Conservation (phyloP, 228 moss, liverwort and hornwort species). For the Sphagnum fallax region DNA sequence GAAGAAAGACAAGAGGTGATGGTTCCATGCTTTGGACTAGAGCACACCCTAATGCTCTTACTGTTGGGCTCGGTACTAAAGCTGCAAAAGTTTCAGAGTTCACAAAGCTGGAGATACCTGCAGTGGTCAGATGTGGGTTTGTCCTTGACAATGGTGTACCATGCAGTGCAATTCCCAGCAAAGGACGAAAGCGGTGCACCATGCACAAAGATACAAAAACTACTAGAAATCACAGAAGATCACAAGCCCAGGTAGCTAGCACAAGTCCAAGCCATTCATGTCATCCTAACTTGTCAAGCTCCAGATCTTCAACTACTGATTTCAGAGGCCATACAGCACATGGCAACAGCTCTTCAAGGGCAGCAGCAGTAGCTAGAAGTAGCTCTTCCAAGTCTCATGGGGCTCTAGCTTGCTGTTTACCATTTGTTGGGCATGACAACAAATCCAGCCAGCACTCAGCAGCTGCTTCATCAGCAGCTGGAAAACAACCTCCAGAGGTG, state of each 20-base stretch:
- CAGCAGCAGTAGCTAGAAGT: too few species aligned
- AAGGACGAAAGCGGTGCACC: conserved; percentile 36
- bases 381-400: conserved; percentile 2
- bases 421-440: conserved; percentile 6
- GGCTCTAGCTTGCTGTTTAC: conserved; percentile 18
- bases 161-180: conserved; percentile 15
- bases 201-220: conserved; percentile 37
- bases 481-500: conserved; percentile 8
- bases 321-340: too few species aligned
- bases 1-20: too few species aligned
- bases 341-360: too few species aligned
- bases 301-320: too few species aligned
- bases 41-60: background rate
- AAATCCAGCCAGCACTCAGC: too few species aligned
- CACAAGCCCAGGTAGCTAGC: too few species aligned
- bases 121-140: conserved; percentile 23
- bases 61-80: conserved; percentile 1
- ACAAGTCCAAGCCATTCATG: too few species aligned
- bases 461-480: background rate
- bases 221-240: background rate
- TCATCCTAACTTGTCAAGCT: too few species aligned
- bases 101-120: conserved; percentile 37
- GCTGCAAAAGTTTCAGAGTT: conserved; percentile 24
- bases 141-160: conserved; percentile 19
- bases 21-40: too few species aligned